These are phyloP conservation scores for Amanita phalloides DNA, from an alignment of 768 basidiomycete genomes.

Conservation along the genomic window DNA sequence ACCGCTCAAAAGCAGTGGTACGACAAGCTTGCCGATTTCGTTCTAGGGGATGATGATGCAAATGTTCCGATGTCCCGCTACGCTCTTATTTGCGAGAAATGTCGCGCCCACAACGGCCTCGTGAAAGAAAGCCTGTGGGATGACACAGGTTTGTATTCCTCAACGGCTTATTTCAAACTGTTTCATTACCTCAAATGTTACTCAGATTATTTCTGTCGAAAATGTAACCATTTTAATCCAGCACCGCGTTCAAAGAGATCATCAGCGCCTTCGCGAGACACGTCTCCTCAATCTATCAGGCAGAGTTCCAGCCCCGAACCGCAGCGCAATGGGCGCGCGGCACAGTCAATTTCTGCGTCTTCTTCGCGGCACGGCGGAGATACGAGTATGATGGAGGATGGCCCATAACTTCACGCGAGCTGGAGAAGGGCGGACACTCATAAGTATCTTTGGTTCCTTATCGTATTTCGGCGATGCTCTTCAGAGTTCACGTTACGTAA, in stretches of 20 bases:
- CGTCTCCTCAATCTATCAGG: not conserved
- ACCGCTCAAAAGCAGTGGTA: constrained; percentile 65
- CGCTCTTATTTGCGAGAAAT: constrained; percentile 82
- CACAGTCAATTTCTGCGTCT: constrained; percentile 8
- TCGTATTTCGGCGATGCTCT: not conserved
- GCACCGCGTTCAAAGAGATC: constrained; percentile 28
- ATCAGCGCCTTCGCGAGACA: constrained; percentile 7
- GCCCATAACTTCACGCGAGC: not conserved
- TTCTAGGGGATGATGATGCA: constrained; percentile 70
- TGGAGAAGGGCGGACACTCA: constrained; percentile 6
- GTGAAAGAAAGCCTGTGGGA: constrained; percentile 77
- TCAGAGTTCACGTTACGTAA: not conserved
- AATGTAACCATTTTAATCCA: constrained; percentile 77
- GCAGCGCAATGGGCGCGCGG: constrained; percentile 2
- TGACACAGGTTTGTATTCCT: constrained; percentile 58
- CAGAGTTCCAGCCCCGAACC: constrained; percentile 3
- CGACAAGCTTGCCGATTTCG: constrained; percentile 79
- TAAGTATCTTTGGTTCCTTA: not conserved
- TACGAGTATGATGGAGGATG: constrained; percentile 21
- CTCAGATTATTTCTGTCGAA: constrained; percentile 77
- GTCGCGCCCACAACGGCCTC: constrained; percentile 83
- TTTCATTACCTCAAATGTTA: not conserved
- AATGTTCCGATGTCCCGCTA: constrained; percentile 46
- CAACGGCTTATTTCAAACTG: not conserved
- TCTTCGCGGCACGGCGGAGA: constrained; percentile 14